Evolutionary conservation across 306 rosid genomes (phyloP).

Genomic region (Calophaca sinica): DNA sequence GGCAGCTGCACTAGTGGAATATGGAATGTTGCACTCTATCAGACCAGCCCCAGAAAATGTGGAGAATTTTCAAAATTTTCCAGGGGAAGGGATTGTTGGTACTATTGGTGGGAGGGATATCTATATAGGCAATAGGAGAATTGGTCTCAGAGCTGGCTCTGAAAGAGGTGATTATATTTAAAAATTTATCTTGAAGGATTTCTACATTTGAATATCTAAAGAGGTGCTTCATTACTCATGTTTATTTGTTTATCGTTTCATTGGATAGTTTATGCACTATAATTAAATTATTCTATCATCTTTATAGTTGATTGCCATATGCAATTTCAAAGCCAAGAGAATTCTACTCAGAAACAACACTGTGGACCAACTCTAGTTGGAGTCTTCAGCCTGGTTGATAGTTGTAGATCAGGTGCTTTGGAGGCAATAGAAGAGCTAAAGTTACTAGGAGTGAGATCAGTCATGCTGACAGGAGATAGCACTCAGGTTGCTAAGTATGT

Average conservation of each 20-base stretch:
- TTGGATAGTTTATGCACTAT: slow-evolving; percentile 3
- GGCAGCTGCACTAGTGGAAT: slow-evolving; percentile 81
- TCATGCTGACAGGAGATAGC: slow-evolving; percentile 87
- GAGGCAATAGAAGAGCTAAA: slow-evolving; percentile 74
- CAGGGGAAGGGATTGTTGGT: slow-evolving; percentile 85
- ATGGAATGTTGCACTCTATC: slow-evolving; percentile 62
- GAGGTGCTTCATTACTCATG: neutral
- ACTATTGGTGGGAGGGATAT: slow-evolving; percentile 70
- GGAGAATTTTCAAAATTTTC: slow-evolving; percentile 73
- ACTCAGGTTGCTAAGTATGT: slow-evolving; percentile 67
- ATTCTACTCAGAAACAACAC: slow-evolving; percentile 19
- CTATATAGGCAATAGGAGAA: slow-evolving; percentile 76
- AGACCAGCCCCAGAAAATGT: slow-evolving; percentile 78
- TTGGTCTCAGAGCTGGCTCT: slow-evolving; percentile 64
- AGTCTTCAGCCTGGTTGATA: slow-evolving; percentile 67
- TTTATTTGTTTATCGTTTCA: neutral
- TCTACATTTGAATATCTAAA: neutral
- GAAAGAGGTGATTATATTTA: slow-evolving; percentile 55
- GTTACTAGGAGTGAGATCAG: slow-evolving; percentile 72
- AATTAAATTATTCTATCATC: neutral
- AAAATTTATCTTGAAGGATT: neutral
- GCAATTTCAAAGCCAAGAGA: slow-evolving; percentile 15
- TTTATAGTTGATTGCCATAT: neutral
- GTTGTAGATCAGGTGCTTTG: slow-evolving; percentile 73
- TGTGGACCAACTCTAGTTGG: slow-evolving; percentile 59